A percentile compares a stretch with the other conserved stretches of the same genome.
Evolutionary conservation across 768 basidiomycete species (phyloP).

Genomic region (Xerocomellus chrysenteron): DNA sequence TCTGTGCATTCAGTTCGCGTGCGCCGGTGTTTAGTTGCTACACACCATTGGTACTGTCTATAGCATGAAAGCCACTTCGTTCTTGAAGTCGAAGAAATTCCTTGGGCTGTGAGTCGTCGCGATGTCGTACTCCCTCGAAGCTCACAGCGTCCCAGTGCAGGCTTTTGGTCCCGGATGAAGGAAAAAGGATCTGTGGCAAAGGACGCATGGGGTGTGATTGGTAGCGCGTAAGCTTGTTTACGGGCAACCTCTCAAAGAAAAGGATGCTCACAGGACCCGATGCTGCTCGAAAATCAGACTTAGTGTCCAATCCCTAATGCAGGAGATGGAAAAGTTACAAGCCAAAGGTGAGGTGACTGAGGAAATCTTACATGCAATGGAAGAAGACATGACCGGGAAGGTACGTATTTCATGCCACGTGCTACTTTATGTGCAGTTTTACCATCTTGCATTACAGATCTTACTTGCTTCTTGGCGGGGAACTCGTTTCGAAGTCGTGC

Average conservation of each 20-base stretch:
- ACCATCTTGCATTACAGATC: constrained; percentile 47
- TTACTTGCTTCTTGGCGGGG: constrained; percentile 98
- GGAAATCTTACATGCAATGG: constrained; percentile 81
- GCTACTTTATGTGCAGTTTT: not conserved
- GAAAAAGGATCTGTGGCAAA: constrained; percentile 93
- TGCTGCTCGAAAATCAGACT: constrained; percentile 34
- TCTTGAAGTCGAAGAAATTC: constrained; percentile 88
- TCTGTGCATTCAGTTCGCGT: not conserved
- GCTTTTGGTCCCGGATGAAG: constrained; percentile 91
- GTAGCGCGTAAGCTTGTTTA: constrained; percentile 73
- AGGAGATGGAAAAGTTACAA: constrained; percentile 91
- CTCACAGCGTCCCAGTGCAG: constrained; percentile 50
- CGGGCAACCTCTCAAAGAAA: constrained; percentile 38
- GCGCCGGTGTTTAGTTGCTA: constrained; percentile 51
- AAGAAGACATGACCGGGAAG: constrained; percentile 93
- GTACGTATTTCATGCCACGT: constrained; percentile 34
- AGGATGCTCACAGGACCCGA: constrained; percentile 51
- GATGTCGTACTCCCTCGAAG: not conserved
- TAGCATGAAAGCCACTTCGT: constrained; percentile 89
- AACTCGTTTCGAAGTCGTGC: constrained; percentile 90
- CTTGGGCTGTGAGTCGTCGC: constrained; percentile 71
- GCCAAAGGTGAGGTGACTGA: constrained; percentile 86
- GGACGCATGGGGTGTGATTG: constrained; percentile 95
- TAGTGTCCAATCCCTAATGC: constrained; percentile 23
- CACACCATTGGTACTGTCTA: constrained; percentile 92